Evolutionary conservation across 228 moss, liverwort and hornwort species (phyloP), one percentile per base, ranked within the genome.

Genomic region (Sphagnum magellanicum): DNA sequence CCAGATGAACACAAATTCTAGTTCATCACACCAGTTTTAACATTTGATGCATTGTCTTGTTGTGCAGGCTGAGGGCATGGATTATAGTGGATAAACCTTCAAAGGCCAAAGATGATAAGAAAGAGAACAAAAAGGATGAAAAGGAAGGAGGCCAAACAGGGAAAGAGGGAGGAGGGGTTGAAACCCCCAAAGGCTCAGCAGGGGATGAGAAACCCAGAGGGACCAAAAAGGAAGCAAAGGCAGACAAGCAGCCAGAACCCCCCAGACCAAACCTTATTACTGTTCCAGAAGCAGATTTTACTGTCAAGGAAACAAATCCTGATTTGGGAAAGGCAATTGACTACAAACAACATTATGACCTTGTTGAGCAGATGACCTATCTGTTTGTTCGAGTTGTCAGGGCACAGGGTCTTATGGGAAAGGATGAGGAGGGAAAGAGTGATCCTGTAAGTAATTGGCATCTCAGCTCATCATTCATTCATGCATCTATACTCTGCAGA

Each of bases 301-400:
- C 72, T 16, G 76, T 86, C 14, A 79, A 68, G 49, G 79, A 86
- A 53, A 79, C 81, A 5, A 74, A 53, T 60, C 67, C 71, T 10
- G 79, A 77, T 59, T 49, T 79, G 15, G 83, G 83, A 4, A 53
- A 68, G n/a, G 74, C 76, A 16, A 72, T 83, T 32, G 79, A 83
- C 50, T 79, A 79, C 15, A 76, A 83, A 6, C 79, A 79, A 48
- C 64, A 67, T 10, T 83, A 72, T 53, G 83, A 83, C 68, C 79
- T 83, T 4, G 83, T 83, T 3, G 79, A 83, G 13, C 77, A 79
- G 9, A 83, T 83, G 83, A 61, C 74, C 5, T 83, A 76, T 52
- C 17, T 83, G 59, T 83, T 76, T 49, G 76, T 83, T 7, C 70
- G 76, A n/a, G 73, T 74, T 5, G 81, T 85, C 8, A 81, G 71